Evolutionary conservation across 495 filamentous ascomycete genomes (phyloP), one percentile per base, ranked within the genome.

Genomic region (Arthonia radiata): DNA sequence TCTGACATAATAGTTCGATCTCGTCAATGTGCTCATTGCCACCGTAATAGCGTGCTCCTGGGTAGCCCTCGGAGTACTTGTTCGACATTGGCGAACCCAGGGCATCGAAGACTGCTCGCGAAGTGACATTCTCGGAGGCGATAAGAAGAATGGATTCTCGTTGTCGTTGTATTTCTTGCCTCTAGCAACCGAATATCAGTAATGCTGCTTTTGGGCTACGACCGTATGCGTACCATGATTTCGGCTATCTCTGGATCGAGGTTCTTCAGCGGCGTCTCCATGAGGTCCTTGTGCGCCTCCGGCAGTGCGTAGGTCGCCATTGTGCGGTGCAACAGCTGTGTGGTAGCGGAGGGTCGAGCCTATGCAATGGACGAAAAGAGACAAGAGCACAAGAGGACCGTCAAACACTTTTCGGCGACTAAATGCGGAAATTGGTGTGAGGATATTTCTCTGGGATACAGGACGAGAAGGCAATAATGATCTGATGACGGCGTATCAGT

Each of bases 51-150:
- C 86, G 72, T 25, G 89, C 86, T 42, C 86, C 86, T 42, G 89
- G 89, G 54, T 91, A 91, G 40, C 86, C 86, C 59, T 99, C 86
- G 3, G 79, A 90, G 66, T 99, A 99, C 60, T 99, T 99, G 67
- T 99, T 83, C 43, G 72, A 81, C 77, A 82, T 83, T 41, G 75
- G 73, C 21, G 77, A 80, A 37, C 78, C 77, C 27, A 86, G 65
- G 37, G 78, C 76, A 54, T 86, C 78, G 55, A 77, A 83, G 34
- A 86, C 78, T 28, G 77, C 76, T 25, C 73, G 73, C 23, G 78
- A 83, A 18, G 78, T 86, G 44, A 89, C 68, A 53, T 83, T 83
- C 46, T 86, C 77, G 30, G 77, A 86, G 46, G 78, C 89, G 42
- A 99, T 99, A 50, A 99, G 67, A 46, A 94, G 78, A 56, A 99